Evolutionary conservation across 306 rosid species (phyloP).

Genomic region (Gastrolobium villosum): DNA sequence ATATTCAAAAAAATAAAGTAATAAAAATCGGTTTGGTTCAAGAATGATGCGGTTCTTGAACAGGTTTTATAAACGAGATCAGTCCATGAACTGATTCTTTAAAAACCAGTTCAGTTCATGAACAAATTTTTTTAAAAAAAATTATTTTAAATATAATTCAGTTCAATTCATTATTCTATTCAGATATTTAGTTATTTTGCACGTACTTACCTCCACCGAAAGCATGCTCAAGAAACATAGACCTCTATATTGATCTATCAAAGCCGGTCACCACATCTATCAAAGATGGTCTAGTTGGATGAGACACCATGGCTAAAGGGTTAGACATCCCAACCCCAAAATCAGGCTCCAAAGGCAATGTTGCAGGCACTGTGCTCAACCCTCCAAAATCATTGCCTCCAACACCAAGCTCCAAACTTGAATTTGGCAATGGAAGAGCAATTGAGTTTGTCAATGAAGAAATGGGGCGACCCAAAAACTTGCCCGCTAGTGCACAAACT

Average conservation of each 20-base stretch:
- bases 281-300: conserved; percentile 40
- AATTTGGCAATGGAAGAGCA: conserved; percentile 68
- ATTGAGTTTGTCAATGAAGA: conserved; percentile 56
- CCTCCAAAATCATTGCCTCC: conserved; percentile 76
- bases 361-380: conserved; percentile 52
- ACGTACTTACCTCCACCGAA: background rate
- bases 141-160: no score
- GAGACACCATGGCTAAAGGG: conserved; percentile 48
- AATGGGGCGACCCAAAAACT: conserved; percentile 77
- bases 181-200: no score
- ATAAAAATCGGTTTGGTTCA: no score
- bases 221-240: background rate
- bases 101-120: no score
- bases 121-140: no score
- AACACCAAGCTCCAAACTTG: conserved; percentile 79
- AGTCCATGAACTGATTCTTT: no score
- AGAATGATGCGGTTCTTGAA: no score
- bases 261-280: background rate
- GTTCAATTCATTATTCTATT: background rate
- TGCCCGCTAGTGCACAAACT: conserved; percentile 76
- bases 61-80: no score
- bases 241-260: conserved; percentile 64
- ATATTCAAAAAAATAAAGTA: no score
- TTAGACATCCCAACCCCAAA: conserved; percentile 61
- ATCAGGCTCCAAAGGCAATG: conserved; percentile 68